Conservation (phyloP, 306 rosid species). For the Mimosa pudica region DNA sequence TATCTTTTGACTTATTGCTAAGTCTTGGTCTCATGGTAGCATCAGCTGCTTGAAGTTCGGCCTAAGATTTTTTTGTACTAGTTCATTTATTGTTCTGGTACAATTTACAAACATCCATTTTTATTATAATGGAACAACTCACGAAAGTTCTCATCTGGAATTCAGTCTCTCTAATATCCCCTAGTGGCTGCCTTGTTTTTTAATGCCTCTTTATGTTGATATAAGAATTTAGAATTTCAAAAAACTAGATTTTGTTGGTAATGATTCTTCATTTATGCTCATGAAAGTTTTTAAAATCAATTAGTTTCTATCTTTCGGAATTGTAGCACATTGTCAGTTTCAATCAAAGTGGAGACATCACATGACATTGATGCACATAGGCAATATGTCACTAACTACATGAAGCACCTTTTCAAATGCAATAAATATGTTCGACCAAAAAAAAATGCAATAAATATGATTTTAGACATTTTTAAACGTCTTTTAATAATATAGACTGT, state of each 20-base stretch:
- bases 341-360: neutral
- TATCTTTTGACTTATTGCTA: neutral
- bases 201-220: neutral
- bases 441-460: too few species aligned
- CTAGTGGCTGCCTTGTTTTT: neutral
- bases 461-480: too few species aligned
- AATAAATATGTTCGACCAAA: too few species aligned
- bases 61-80: conserved; percentile 26
- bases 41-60: conserved; percentile 6
- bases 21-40: conserved; percentile 8
- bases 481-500: neutral
- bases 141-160: conserved; percentile 24
- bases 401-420: too few species aligned
- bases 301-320: neutral
- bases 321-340: neutral
- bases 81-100: conserved; percentile 30
- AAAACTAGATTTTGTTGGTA: neutral
- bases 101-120: neutral
- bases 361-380: neutral
- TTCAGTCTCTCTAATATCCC: neutral
- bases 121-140: conserved; percentile 1
- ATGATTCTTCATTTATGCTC: neutral
- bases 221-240: neutral
- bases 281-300: neutral
- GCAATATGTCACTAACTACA: neutral